These are phyloP conservation scores for Citrus unshiu DNA, from an alignment of 345 rosid species.

Conservation along the genomic window DNA sequence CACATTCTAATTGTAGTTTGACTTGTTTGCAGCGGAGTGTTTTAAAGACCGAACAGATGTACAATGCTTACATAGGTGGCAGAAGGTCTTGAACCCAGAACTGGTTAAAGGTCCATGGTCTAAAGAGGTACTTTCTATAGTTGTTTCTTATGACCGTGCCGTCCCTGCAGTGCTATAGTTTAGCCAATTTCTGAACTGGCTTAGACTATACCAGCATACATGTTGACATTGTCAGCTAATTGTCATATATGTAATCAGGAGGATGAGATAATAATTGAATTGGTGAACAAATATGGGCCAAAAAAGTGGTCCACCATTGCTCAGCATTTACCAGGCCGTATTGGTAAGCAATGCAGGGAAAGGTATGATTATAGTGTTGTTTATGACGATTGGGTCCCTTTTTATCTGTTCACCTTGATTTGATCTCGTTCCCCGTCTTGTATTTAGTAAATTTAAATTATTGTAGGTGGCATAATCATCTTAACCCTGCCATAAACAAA, in stretches of 20 bases:
- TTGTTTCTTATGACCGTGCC: conserved; percentile 10
- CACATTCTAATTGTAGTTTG: conserved; percentile 27
- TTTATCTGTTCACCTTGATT: neutral
- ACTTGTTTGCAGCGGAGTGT: conserved; percentile 74
- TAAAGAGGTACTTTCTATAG: conserved; percentile 64
- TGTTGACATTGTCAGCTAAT: conserved; percentile 7
- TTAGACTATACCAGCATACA: neutral
- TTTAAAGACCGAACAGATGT: conserved; percentile 99
- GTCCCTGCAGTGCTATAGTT: neutral
- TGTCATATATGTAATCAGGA: conserved; percentile 49
- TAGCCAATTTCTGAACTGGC: conserved; percentile 4
- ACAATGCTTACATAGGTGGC: conserved; percentile 99
- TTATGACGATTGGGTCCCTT: conserved; percentile 1
- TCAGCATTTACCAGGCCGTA: conserved; percentile 92
- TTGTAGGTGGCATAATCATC: conserved; percentile 98
- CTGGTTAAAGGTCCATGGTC: conserved; percentile 99
- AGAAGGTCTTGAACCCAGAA: conserved; percentile 98
- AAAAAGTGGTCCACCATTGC: conserved; percentile 99
- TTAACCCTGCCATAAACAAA: conserved; percentile 91
- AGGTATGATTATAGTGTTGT: conserved; percentile 44
- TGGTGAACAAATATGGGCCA: conserved; percentile 83
- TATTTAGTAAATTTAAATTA: conserved; percentile 4
- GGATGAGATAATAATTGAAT: conserved; percentile 76
- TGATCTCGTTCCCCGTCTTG: neutral
- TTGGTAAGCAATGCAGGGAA: conserved; percentile 97